Evolutionary conservation across 192 early-diverging fungal species (phyloP).

Genomic region (Chytriomyces sp.): DNA sequence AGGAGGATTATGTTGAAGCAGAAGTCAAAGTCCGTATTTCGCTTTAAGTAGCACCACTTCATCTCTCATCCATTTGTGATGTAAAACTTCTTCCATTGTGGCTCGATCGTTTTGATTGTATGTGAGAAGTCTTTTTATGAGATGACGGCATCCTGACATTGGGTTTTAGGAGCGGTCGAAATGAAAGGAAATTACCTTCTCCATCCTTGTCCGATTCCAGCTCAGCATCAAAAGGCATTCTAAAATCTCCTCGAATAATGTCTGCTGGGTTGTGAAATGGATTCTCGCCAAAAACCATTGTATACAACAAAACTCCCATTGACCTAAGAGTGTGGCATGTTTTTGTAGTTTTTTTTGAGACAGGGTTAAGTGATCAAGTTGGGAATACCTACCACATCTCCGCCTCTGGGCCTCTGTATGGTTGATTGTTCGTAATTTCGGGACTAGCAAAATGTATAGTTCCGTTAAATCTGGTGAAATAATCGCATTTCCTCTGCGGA

Average conservation of each 20-base stretch:
- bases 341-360: too few species aligned
- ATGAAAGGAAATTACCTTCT: background rate
- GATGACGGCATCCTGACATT: constrained; percentile 2
- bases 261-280: constrained; percentile 37
- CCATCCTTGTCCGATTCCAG: background rate
- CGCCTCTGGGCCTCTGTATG: constrained; percentile 53
- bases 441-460: constrained; percentile 55
- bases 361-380: too few species aligned
- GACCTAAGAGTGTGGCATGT: too few species aligned
- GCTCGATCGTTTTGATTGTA: background rate
- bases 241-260: background rate
- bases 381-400: constrained; percentile 47
- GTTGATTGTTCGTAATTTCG: constrained; percentile 37
- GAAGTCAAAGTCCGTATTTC: too few species aligned
- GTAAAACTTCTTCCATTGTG: background rate
- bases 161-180: background rate
- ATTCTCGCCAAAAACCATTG: constrained; percentile 54
- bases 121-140: background rate
- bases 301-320: constrained; percentile 51
- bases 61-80: constrained; percentile 8
- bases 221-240: constrained; percentile 10
- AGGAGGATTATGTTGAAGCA: too few species aligned
- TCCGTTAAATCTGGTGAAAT: constrained; percentile 50
- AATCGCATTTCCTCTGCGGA: constrained; percentile 36
- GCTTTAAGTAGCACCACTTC: background rate